phyloP scores from a whole-genome alignment of 495 filamentous ascomycete genomes.

The Parachaetomium inaequale region DNA sequence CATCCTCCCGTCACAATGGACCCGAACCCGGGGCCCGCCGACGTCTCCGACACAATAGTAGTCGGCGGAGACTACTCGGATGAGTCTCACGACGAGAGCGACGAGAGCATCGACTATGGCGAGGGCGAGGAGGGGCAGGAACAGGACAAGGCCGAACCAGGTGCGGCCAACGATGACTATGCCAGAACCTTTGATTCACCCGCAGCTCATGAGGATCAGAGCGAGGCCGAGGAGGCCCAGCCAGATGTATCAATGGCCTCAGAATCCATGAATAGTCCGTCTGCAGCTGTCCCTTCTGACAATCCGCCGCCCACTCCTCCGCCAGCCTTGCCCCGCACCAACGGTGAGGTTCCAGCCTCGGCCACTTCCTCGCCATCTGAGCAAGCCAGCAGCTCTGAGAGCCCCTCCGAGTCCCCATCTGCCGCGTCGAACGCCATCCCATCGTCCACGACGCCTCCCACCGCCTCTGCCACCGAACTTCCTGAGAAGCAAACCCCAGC shows the following conservation, averaged over 20 bases:
- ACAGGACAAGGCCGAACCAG: conserved; percentile 22
- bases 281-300: conserved; percentile 24
- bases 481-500: conserved; percentile 15
- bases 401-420: conserved; percentile 13
- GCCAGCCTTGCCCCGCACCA: conserved; percentile 16
- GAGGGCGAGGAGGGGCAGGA: conserved; percentile 24
- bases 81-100: conserved; percentile 27
- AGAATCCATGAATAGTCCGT: conserved; percentile 40
- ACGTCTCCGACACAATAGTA: conserved; percentile 32
- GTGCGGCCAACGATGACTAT: conserved; percentile 45
- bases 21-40: conserved; percentile 13
- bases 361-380: conserved; percentile 16
- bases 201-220: conserved; percentile 24
- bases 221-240: conserved; percentile 33
- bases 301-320: conserved; percentile 19
- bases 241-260: conserved; percentile 43
- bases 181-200: conserved; percentile 49
- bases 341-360: conserved; percentile 15
- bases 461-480: conserved; percentile 10
- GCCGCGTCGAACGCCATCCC: conserved; percentile 22
- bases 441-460: conserved; percentile 12
- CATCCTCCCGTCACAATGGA: conserved; percentile 16
- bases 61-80: conserved; percentile 31
- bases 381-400: conserved; percentile 10
- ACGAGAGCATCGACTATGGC: conserved; percentile 36